A percentile compares a stretch with the other conserved stretches of the same genome.
Evolutionary conservation across 176 grass and related monocot species (phyloP).

Genomic region (Themeda triandra): DNA sequence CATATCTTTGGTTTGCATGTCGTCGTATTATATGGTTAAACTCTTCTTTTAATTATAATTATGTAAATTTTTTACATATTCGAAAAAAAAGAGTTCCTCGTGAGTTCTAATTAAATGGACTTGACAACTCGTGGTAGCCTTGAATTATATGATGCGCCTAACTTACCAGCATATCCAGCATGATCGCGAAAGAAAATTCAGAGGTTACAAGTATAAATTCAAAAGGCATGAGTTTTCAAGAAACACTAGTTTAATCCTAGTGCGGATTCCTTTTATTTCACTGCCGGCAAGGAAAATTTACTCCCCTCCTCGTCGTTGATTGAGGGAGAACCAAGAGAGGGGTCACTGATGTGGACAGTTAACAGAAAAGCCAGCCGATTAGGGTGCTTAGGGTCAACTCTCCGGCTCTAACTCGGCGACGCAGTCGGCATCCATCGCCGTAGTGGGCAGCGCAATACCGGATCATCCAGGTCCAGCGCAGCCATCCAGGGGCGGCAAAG

Average conservation of each 20-base stretch:
- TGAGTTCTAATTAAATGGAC: neutral
- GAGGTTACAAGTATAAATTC: too few relatives aligned
- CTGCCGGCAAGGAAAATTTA: neutral
- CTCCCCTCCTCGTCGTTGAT: neutral
- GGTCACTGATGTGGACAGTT: constrained; percentile 18
- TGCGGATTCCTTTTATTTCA: neutral
- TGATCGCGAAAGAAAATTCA: too few relatives aligned
- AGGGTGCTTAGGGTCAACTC: neutral
- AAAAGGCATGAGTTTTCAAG: too few relatives aligned
- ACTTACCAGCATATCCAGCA: too few relatives aligned
- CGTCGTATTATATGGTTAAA: too few relatives aligned
- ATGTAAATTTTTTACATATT: too few relatives aligned
- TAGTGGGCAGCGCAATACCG: constrained; percentile 35
- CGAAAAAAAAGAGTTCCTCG: too few relatives aligned
- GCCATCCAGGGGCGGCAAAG: neutral
- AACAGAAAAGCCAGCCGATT: constrained; percentile 1
- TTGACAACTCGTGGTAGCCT: neutral
- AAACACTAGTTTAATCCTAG: neutral
- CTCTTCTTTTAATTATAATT: too few relatives aligned
- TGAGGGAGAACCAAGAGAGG: neutral
- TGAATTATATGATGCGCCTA: neutral
- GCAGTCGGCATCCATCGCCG: neutral
- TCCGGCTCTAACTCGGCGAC: neutral
- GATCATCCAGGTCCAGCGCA: too few relatives aligned
- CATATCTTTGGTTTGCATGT: too few relatives aligned